Base-by-base conservation (phyloP, 2,329 filamentous ascomycete species). In the Fusarium sacchari region DNA sequence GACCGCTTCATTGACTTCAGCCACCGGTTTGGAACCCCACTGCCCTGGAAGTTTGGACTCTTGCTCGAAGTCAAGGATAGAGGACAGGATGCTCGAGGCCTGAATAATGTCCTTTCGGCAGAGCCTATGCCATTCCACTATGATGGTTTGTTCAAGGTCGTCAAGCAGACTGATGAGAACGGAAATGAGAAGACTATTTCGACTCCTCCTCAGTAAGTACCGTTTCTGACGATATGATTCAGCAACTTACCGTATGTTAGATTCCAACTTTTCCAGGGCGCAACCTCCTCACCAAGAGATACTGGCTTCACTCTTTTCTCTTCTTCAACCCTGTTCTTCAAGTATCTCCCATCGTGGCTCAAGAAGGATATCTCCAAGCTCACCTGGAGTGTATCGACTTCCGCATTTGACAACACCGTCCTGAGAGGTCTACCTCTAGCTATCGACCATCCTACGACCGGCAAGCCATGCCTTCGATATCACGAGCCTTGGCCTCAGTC, bases 101-200 rank as follows among this genome's bases (percentile, higher is more conserved):
- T 85, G 26, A 89, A 89, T 69, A 89, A 88, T 44, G 86, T 89
- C 6, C 81, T 88, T 5, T 88, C 86, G 0, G 82, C 84, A 4
- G 87, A 89, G 65, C 85, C 85, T 69, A 88, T 89, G 87, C 88
- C 88, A 0, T 88, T 88, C 77, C 88, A 90, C 71, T 90, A 85
- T 42, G 88, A 90, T 56, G 88, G 88, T 0, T 79, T 89, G 34
- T 90, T 89, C 81, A 89, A 89, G 74, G 86, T 86, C 0, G 81
- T 82, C 15, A 85, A 85, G 58, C 76, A 82, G 26, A 77, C 64
- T 0, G 79, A 84, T 5, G 80, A 81, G 6, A 43, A 82, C 3
- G 86, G 84, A 1, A 81, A 82, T 11, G 83, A 82, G n/a, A 79
- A 79, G n/a, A 71, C 81, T 2, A 77, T 85, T 5, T 83, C 86